phyloP scores from a whole-genome alignment of 306 rosid species.

The Malus orientalis region DNA sequence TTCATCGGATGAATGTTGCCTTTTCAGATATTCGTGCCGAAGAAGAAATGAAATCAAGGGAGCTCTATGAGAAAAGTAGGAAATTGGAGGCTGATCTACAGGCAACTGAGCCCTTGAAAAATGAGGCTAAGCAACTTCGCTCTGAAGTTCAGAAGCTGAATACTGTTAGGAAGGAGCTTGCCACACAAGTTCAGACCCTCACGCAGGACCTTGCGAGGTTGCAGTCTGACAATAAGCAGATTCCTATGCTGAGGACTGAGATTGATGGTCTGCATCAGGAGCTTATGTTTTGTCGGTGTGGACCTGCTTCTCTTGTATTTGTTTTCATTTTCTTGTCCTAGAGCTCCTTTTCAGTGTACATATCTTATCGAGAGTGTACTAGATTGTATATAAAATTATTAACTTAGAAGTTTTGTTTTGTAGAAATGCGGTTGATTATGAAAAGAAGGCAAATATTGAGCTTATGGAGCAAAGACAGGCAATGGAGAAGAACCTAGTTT shows the following conservation, averaged over 20 bases:
- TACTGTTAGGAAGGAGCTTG: conserved; percentile 52
- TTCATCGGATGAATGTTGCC: conserved; percentile 67
- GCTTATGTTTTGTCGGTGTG: conserved; percentile 72
- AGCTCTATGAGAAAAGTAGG: conserved; percentile 56
- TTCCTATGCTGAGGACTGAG: conserved; percentile 52
- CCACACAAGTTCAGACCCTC: conserved; percentile 55
- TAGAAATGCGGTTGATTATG: conserved; percentile 63
- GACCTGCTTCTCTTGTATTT: conserved; percentile 6
- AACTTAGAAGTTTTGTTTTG: conserved; percentile 10
- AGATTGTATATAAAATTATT: background rate
- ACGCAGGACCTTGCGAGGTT: conserved; percentile 53
- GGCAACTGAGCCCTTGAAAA: conserved; percentile 64
- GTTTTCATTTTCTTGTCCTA: conserved; percentile 11
- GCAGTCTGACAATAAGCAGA: conserved; percentile 65
- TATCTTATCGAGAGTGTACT: background rate
- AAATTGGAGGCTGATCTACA: conserved; percentile 72
- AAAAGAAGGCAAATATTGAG: conserved; percentile 78
- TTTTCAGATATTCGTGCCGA: conserved; percentile 61
- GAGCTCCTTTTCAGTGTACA: background rate
- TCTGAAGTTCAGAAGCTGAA: conserved; percentile 65
- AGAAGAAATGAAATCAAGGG: conserved; percentile 64
- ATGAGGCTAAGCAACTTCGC: conserved; percentile 54
- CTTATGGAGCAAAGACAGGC: conserved; percentile 84
- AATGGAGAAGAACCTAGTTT: conserved; percentile 77
- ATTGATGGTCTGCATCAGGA: conserved; percentile 74